A percentile compares a stretch with the other conserved stretches of the same genome.
These are phyloP conservation scores for Trematosphaeria pertusa DNA, from an alignment of 2,329 filamentous ascomycete species.

Conservation along the genomic window DNA sequence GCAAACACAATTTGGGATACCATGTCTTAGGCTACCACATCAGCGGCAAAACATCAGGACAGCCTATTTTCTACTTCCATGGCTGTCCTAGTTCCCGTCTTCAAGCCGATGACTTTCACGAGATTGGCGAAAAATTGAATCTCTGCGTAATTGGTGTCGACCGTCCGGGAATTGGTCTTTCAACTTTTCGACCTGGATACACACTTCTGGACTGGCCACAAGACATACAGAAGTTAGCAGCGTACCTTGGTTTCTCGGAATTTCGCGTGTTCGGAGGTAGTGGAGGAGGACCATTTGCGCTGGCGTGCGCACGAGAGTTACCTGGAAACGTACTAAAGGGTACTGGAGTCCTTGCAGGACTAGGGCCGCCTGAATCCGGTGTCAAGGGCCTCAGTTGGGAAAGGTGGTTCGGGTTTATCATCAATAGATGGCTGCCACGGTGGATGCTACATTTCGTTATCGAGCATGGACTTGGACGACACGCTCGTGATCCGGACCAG, in stretches of 20 bases:
- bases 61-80: conserved; percentile 17
- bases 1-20: too few species aligned
- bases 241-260: not conserved
- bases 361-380: conserved; percentile 8
- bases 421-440: conserved; percentile 11
- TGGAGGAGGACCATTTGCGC: conserved; percentile 11
- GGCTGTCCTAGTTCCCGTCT: conserved; percentile 15
- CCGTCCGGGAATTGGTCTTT: conserved; percentile 9
- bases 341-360: conserved; percentile 9
- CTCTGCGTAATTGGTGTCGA: conserved; percentile 9
- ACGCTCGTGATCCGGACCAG: conserved; percentile 6
- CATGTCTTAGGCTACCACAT: conserved; percentile 9
- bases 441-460: conserved; percentile 4
- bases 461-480: not conserved
- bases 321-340: conserved; percentile 6
- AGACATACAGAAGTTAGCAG: not conserved
- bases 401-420: conserved; percentile 7
- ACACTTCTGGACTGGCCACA: conserved; percentile 8
- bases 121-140: not conserved
- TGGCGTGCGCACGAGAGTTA: conserved; percentile 7
- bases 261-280: conserved; percentile 11
- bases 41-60: conserved; percentile 5
- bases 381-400: conserved; percentile 7
- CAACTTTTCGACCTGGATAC: conserved; percentile 1
- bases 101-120: conserved; percentile 9